These are phyloP conservation scores for Trifolium dubium DNA, from an alignment of 306 rosid species.

Conservation along the genomic window DNA sequence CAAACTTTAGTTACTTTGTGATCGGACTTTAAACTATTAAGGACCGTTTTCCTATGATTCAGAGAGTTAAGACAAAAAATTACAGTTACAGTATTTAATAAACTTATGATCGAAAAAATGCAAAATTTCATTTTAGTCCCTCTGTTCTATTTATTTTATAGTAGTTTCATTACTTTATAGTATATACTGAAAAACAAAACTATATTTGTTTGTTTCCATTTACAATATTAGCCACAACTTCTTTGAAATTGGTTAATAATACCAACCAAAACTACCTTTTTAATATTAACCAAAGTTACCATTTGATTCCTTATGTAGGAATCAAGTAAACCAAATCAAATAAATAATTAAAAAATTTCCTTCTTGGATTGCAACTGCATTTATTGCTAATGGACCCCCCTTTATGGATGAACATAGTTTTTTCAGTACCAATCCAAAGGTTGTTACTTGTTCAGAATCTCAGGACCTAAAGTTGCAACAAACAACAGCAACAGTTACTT, in stretches of 20 bases:
- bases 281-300: constrained; percentile 34
- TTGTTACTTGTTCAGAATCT: constrained; percentile 17
- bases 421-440: constrained; percentile 3
- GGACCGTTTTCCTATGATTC: no score
- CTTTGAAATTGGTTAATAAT: constrained; percentile 1
- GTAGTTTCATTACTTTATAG: neutral
- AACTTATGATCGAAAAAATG: neutral
- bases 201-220: neutral
- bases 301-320: constrained; percentile 15
- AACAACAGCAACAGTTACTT: neutral
- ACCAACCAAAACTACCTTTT: constrained; percentile 33
- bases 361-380: constrained; percentile 15
- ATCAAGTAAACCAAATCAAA: neutral
- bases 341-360: neutral
- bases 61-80: neutral
- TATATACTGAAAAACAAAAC: neutral
- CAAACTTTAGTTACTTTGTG: no score
- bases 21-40: neutral
- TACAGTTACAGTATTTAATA: neutral
- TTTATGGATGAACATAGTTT: neutral
- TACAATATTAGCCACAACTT: neutral
- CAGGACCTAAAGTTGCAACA: neutral
- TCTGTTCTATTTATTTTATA: neutral
- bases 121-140: constrained; percentile 4
- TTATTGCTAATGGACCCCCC: constrained; percentile 47